These are phyloP conservation scores for Chaetomium fimeti DNA, from an alignment of 495 filamentous ascomycete genomes.

Conservation along the genomic window DNA sequence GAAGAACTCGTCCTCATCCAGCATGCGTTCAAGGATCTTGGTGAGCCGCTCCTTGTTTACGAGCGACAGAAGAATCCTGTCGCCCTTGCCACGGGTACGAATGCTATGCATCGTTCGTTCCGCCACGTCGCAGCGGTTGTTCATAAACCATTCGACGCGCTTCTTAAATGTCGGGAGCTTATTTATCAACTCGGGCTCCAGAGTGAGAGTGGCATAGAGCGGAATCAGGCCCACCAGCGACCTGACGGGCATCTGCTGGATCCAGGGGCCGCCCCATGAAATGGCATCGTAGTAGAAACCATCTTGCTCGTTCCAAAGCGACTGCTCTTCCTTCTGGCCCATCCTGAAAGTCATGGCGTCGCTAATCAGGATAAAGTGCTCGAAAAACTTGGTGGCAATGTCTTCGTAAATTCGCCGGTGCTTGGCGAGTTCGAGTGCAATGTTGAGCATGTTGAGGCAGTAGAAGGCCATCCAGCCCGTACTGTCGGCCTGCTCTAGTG, in stretches of 20 bases:
- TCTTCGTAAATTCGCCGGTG: constrained; percentile 96
- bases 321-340: constrained; percentile 71
- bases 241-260: constrained; percentile 84
- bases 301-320: constrained; percentile 92
- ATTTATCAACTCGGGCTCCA: constrained; percentile 91
- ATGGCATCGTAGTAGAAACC: constrained; percentile 99
- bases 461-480: constrained; percentile 99
- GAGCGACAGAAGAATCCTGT: constrained; percentile 79
- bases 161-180: constrained; percentile 92
- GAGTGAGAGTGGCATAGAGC: constrained; percentile 83
- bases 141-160: constrained; percentile 87
- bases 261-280: constrained; percentile 88
- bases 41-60: constrained; percentile 85
- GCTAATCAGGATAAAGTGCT: constrained; percentile 96
- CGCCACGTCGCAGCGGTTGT: constrained; percentile 77
- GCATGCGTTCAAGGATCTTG: constrained; percentile 84
- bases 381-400: constrained; percentile 97
- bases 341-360: constrained; percentile 93
- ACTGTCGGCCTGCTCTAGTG: constrained; percentile 92
- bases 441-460: constrained; percentile 92
- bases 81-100: constrained; percentile 79
- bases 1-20: constrained; percentile 91
- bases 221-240: constrained; percentile 93
- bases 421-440: constrained; percentile 89
- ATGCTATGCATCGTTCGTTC: constrained; percentile 93